Evolutionary conservation across 2,329 filamentous ascomycete genomes (phyloP).

Genomic region (Alternaria conjuncta): DNA sequence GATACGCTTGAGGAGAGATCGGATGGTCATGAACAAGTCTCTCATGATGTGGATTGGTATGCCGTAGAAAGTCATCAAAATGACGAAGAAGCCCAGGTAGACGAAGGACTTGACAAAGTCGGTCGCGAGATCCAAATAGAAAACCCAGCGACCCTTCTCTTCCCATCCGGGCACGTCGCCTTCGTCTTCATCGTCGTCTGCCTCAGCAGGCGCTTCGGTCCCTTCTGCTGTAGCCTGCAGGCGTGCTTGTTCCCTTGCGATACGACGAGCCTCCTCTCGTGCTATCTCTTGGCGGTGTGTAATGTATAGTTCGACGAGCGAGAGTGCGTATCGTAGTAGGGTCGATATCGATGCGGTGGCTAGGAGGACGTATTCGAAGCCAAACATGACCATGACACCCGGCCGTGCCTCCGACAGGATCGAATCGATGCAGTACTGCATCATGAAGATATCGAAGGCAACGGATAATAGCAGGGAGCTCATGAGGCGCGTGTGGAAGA

Average conservation of each 20-base stretch:
- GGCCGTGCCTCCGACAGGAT: constrained; percentile 88
- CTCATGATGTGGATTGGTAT: constrained; percentile 96
- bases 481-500: constrained; percentile 85
- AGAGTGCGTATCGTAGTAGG: constrained; percentile 76
- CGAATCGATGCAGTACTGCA: constrained; percentile 79
- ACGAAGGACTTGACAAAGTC: constrained; percentile 91
- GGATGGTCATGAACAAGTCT: constrained; percentile 91
- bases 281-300: constrained; percentile 74
- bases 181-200: constrained; percentile 84
- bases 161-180: constrained; percentile 97
- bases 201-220: constrained; percentile 41
- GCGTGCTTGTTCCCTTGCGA: constrained; percentile 71
- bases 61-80: constrained; percentile 92
- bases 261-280: constrained; percentile 55
- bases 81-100: constrained; percentile 90
- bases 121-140: constrained; percentile 84
- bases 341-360: constrained; percentile 82
- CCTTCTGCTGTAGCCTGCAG: constrained; percentile 56
- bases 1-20: constrained; percentile 90
- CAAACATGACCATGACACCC: constrained; percentile 99
- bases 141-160: constrained; percentile 89
- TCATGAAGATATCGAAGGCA: constrained; percentile 78
- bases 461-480: constrained; percentile 80
- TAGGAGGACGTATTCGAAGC: constrained; percentile 94
- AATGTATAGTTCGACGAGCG: constrained; percentile 77